phyloP scores from a whole-genome alignment of 345 rosid genomes.

The Salix udensis region DNA sequence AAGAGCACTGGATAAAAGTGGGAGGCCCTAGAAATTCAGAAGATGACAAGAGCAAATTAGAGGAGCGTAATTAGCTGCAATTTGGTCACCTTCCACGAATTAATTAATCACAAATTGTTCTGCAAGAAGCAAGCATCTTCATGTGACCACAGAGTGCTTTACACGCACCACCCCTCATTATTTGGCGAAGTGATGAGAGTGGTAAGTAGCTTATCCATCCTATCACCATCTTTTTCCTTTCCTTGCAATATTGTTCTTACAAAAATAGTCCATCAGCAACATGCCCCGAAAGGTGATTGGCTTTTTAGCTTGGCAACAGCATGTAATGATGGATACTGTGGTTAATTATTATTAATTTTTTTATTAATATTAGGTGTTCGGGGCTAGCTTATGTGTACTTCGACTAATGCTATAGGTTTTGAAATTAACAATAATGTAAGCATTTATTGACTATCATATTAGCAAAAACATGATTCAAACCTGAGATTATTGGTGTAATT shows the following conservation, averaged over 20 bases:
- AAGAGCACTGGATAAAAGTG: no score
- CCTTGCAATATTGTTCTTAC: no score
- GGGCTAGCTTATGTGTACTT: accelerated
- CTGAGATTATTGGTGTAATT: no score
- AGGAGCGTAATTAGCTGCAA: no score
- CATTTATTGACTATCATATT: accelerated
- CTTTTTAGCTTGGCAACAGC: neutral
- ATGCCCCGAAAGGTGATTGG: slow-evolving; percentile 7
- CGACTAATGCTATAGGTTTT: accelerated
- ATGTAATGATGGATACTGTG: neutral
- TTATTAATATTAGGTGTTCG: accelerated
- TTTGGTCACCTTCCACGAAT: no score
- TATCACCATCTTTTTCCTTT: neutral
- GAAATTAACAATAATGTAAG: accelerated
- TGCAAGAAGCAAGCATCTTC: neutral
- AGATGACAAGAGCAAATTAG: no score
- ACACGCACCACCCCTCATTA: slow-evolving; percentile 6
- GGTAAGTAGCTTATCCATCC: neutral
- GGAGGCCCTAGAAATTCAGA: no score
- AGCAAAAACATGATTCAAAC: accelerated
- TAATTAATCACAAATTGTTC: neutral
- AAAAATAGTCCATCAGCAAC: neutral
- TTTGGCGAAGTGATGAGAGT: neutral
- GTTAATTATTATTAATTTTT: no score
- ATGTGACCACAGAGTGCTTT: neutral